Conservation (phyloP, 768 basidiomycete species). For the Udeniomyces megalosporus region DNA sequence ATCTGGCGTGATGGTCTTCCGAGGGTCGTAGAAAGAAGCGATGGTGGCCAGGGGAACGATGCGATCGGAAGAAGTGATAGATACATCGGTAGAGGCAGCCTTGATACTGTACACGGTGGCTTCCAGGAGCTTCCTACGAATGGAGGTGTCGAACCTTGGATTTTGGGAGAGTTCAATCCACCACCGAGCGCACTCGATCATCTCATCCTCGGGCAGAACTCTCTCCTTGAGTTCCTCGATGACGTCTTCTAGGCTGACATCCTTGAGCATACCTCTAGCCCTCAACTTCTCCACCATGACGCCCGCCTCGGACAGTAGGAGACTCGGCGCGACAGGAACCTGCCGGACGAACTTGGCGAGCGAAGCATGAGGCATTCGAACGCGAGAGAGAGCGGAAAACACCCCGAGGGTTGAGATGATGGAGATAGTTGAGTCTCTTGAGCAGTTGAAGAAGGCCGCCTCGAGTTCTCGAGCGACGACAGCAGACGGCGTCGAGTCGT, state of each 20-base stretch:
- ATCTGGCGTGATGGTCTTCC: conserved; percentile 48
- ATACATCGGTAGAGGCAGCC: conserved; percentile 20
- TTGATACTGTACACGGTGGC: conserved; percentile 43
- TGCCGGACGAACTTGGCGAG: conserved; percentile 61
- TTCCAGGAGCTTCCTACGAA: conserved; percentile 47
- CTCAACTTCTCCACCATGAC: conserved; percentile 48
- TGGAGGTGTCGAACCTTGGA: conserved; percentile 29
- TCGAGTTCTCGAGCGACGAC: conserved; percentile 59
- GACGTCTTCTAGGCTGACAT: conserved; percentile 68
- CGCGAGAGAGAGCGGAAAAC: conserved; percentile 39
- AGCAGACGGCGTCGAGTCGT: conserved; percentile 66
- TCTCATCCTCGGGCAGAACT: conserved; percentile 55
- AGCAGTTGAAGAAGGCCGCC: conserved; percentile 59
- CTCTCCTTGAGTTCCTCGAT: conserved; percentile 54
- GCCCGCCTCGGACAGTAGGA: conserved; percentile 42
- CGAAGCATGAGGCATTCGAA: conserved; percentile 56
- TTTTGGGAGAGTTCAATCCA: conserved; percentile 43
- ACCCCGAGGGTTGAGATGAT: conserved; percentile 65
- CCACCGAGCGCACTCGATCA: conserved; percentile 74
- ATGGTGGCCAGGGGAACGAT: conserved; percentile 56
- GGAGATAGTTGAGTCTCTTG: conserved; percentile 39
- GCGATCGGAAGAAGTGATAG: conserved; percentile 33
- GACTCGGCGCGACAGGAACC: conserved; percentile 49
- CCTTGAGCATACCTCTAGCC: conserved; percentile 46
- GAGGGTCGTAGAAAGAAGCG: conserved; percentile 53